Evolutionary conservation across 495 filamentous ascomycete genomes (phyloP).

Genomic region (Geopyxis carbonaria): DNA sequence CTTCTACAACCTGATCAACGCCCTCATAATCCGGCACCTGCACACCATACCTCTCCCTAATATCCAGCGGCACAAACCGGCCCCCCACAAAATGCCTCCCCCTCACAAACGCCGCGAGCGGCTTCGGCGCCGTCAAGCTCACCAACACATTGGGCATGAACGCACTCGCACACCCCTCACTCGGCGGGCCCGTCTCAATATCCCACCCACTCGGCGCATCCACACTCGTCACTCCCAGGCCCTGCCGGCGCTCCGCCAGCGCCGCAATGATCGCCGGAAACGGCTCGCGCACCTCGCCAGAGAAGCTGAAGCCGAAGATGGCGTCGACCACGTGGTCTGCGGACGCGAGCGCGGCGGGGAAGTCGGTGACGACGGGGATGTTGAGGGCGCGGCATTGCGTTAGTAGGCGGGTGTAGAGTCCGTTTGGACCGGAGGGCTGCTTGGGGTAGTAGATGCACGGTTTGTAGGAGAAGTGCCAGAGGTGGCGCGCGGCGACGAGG

Average conservation of each 20-base stretch:
- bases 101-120: conserved; percentile 63
- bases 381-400: conserved; percentile 69
- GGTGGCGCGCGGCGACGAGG: conserved; percentile 82
- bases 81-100: conserved; percentile 84
- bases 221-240: conserved; percentile 64
- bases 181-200: conserved; percentile 69
- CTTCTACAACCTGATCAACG: conserved; percentile 75
- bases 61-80: conserved; percentile 57
- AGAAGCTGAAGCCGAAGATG: conserved; percentile 91
- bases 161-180: conserved; percentile 54
- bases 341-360: conserved; percentile 43
- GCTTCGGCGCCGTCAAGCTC: conserved; percentile 88
- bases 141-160: conserved; percentile 67
- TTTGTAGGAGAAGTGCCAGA: conserved; percentile 83
- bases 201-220: conserved; percentile 91
- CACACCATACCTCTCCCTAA: conserved; percentile 75
- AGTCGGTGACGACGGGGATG: conserved; percentile 74
- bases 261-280: conserved; percentile 66
- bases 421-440: conserved; percentile 67
- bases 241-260: conserved; percentile 51
- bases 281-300: conserved; percentile 77
- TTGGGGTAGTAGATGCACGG: conserved; percentile 91
- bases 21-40: conserved; percentile 72
- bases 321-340: conserved; percentile 78
- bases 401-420: conserved; percentile 72